phyloP scores from a whole-genome alignment of 1,284 basidiomycete species.

The Prillingera fragicola region DNA sequence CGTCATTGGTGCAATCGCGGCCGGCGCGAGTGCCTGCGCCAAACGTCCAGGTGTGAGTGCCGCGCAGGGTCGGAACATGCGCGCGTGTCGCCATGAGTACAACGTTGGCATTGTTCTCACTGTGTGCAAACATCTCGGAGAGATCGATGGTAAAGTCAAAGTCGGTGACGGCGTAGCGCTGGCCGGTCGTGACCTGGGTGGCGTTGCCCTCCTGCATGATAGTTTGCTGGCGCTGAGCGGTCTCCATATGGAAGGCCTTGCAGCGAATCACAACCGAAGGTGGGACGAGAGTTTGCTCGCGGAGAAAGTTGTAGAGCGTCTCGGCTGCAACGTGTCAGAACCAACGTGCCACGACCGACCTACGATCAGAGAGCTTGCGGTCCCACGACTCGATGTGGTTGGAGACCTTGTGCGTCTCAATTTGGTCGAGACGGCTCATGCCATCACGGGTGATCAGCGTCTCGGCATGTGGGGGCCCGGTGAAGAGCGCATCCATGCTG shows the following conservation, averaged over 20 bases:
- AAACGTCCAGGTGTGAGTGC: conserved; percentile 7
- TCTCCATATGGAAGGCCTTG: conserved; percentile 23
- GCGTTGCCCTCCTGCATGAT: conserved; percentile 23
- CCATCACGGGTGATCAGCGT: conserved; percentile 18
- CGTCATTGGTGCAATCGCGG: no score
- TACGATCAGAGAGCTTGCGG: conserved; percentile 24
- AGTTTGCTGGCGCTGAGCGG: conserved; percentile 15
- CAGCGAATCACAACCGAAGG: conserved; percentile 28
- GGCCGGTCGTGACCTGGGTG: conserved; percentile 19
- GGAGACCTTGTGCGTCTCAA: conserved; percentile 12
- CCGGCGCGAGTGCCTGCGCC: no score
- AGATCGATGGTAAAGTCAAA: conserved; percentile 43
- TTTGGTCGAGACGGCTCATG: conserved; percentile 8
- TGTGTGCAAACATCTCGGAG: conserved; percentile 23
- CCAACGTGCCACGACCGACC: conserved; percentile 8
- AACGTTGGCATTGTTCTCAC: conserved; percentile 30
- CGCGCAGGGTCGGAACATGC: conserved; percentile 15
- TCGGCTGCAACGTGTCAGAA: conserved; percentile 19
- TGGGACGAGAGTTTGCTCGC: conserved; percentile 20
- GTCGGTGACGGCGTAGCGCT: conserved; percentile 28
- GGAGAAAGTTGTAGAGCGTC: conserved; percentile 37
- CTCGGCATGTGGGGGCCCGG: conserved; percentile 30
- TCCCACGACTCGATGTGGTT: conserved; percentile 19
- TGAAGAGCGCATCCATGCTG: conserved; percentile 25
- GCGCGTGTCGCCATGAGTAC: conserved; percentile 19